Percentiles rank a stretch among this genome's conserved stretches.
phyloP scores from a whole-genome alignment of 225 moss, liverwort and hornwort genomes.

The Sphagnum tenellum region DNA sequence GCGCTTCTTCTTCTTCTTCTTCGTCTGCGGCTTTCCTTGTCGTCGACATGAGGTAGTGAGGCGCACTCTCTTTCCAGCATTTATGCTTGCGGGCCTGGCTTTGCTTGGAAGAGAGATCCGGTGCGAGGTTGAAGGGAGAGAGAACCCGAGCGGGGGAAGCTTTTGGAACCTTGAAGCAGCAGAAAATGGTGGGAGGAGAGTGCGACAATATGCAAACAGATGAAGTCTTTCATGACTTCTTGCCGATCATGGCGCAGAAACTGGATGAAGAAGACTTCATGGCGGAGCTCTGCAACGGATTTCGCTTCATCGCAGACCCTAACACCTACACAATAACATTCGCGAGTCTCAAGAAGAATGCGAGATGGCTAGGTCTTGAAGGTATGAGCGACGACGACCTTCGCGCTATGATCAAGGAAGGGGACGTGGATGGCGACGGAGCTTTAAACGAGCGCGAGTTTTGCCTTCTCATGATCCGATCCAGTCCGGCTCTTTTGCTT shows the following conservation, averaged over 20 bases:
- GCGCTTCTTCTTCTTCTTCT: no score
- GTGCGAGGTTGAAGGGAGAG: no score
- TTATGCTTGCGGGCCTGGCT: no score
- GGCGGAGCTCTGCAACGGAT: conserved; percentile 23
- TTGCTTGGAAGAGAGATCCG: no score
- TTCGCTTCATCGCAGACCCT: conserved; percentile 23
- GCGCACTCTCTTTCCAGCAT: no score
- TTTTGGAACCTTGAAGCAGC: no score
- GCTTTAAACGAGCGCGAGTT: conserved; percentile 22
- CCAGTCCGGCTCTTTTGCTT: conserved; percentile 19
- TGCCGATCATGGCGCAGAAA: conserved; percentile 31
- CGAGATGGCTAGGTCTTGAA: conserved; percentile 19
- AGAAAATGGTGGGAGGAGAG: no score
- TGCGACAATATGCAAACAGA: no score
- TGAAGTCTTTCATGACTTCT: conserved; percentile 17
- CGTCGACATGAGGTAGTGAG: no score
- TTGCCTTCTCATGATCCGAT: conserved; percentile 24
- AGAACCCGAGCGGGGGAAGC: no score
- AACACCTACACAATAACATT: conserved; percentile 16
- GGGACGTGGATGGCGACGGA: conserved; percentile 21
- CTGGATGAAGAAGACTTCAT: conserved; percentile 20
- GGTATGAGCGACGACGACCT: conserved; percentile 23
- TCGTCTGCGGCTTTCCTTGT: no score
- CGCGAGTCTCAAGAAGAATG: conserved; percentile 21
- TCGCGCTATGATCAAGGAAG: conserved; percentile 18